phyloP scores from a whole-genome alignment of 768 basidiomycete species.

The Hygrocybe punicea region DNA sequence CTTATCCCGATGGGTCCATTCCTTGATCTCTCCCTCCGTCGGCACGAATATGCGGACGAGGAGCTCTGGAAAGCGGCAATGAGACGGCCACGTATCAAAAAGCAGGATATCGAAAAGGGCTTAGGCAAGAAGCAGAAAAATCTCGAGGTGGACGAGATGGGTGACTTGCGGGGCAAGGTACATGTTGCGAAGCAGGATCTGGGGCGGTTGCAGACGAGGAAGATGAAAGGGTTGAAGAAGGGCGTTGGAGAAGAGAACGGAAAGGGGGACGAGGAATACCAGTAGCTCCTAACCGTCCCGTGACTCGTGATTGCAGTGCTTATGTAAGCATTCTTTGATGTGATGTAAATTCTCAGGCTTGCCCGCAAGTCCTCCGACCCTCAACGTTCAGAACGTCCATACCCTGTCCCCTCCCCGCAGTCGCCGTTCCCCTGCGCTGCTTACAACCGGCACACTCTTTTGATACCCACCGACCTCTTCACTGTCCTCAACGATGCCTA shows the following conservation, averaged over 20 bases:
- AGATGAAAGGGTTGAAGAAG: constrained; percentile 90
- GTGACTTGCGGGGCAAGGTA: constrained; percentile 85
- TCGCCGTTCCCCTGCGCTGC: no score
- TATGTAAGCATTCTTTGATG: no score
- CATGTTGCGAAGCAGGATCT: constrained; percentile 91
- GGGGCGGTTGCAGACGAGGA: constrained; percentile 78
- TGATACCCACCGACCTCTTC: no score
- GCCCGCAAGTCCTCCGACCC: no score
- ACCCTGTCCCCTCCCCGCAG: no score
- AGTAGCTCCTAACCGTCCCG: not conserved
- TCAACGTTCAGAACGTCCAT: no score
- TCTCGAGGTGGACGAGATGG: constrained; percentile 96
- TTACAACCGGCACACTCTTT: no score
- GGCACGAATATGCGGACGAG: constrained; percentile 69
- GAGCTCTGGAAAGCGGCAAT: constrained; percentile 80
- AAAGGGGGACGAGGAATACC: constrained; percentile 13
- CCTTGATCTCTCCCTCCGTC: constrained; percentile 75
- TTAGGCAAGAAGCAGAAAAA: constrained; percentile 94
- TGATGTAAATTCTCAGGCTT: no score
- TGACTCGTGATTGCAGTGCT: no score
- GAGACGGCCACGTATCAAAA: constrained; percentile 83
- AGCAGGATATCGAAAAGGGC: constrained; percentile 81
- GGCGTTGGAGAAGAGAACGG: constrained; percentile 20
- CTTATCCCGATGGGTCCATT: constrained; percentile 89
- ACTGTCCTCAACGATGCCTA: no score